Evolutionary conservation across 1,139 yeast species (phyloP).

Genomic region (Magnusiomyces sp.): DNA sequence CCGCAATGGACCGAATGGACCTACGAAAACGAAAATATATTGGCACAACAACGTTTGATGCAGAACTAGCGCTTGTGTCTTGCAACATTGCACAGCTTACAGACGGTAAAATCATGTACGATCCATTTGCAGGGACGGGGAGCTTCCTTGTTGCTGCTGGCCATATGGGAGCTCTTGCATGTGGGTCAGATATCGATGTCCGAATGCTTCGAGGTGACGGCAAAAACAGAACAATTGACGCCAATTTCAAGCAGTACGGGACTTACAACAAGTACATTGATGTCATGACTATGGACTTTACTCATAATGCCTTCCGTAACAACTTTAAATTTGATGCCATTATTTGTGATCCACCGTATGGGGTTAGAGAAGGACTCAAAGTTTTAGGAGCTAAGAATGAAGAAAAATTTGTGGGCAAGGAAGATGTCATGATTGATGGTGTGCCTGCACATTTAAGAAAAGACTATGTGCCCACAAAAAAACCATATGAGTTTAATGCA

Average conservation of each 20-base stretch:
- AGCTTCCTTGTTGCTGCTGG: slow-evolving; percentile 88
- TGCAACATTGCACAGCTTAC: slow-evolving; percentile 77
- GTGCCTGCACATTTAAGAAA: slow-evolving; percentile 65
- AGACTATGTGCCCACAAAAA: slow-evolving; percentile 89
- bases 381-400: slow-evolving; percentile 80
- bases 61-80: slow-evolving; percentile 61
- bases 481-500: slow-evolving; percentile 73
- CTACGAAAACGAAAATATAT: slow-evolving; percentile 76
- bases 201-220: slow-evolving; percentile 73
- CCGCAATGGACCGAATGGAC: slow-evolving; percentile 67
- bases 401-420: slow-evolving; percentile 56
- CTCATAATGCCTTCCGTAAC: slow-evolving; percentile 71
- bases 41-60: slow-evolving; percentile 96
- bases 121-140: slow-evolving; percentile 97
- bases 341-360: slow-evolving; percentile 96
- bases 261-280: slow-evolving; percentile 56
- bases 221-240: slow-evolving; percentile 39
- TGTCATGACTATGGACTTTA: slow-evolving; percentile 86
- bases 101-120: slow-evolving; percentile 64
- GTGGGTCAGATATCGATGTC: slow-evolving; percentile 90
- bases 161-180: slow-evolving; percentile 67
- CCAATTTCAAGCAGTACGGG: slow-evolving; percentile 71
- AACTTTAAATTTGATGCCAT: slow-evolving; percentile 65
- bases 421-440: slow-evolving; percentile 63
- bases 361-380: slow-evolving; percentile 90